Evolutionary conservation across 2,329 filamentous ascomycete species (phyloP).

Genomic region (Aspergillus aculeatus): DNA sequence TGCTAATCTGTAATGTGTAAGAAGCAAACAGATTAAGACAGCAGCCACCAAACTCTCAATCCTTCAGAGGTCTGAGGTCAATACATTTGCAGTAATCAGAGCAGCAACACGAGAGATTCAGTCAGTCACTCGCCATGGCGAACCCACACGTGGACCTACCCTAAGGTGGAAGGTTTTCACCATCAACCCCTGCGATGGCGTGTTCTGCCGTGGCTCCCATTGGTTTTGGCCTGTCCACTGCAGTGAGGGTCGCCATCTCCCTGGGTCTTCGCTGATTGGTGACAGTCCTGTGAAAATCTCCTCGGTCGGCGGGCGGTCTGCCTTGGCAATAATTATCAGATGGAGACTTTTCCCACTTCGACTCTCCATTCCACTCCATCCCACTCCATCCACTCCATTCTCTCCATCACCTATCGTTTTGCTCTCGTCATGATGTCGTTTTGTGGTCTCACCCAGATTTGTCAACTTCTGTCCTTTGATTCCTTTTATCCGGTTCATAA

Average conservation of each 20-base stretch:
- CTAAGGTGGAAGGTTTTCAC: conserved; percentile 22
- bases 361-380: not conserved
- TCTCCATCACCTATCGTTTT: not conserved
- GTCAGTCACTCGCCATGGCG: not conserved
- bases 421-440: not conserved
- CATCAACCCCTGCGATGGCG: conserved; percentile 35
- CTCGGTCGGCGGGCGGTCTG: conserved; percentile 9
- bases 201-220: conserved; percentile 27
- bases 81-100: not conserved
- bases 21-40: not conserved
- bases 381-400: not conserved
- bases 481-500: not conserved
- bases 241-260: not conserved
- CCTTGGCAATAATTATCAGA: conserved; percentile 11
- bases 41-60: not conserved
- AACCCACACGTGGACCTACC: conserved; percentile 18
- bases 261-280: conserved; percentile 10
- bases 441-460: not conserved
- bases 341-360: not conserved
- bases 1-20: not conserved
- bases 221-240: conserved; percentile 18
- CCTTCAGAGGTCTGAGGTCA: not conserved
- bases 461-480: not conserved
- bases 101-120: not conserved
- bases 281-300: not conserved